phyloP scores from a whole-genome alignment of 2,329 filamentous ascomycete genomes.

The Dothiorella sarmentorum region DNA sequence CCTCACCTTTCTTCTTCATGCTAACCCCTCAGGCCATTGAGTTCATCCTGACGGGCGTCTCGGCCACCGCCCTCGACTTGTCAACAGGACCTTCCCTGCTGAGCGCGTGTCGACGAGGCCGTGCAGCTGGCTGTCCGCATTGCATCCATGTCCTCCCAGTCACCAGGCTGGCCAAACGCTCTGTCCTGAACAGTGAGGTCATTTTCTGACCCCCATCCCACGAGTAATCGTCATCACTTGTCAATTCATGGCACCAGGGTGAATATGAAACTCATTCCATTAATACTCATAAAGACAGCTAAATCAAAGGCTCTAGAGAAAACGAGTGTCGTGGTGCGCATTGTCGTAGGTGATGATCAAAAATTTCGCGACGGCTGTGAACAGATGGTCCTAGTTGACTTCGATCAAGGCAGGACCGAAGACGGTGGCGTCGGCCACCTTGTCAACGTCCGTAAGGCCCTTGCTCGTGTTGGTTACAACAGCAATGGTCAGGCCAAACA shows the following conservation, averaged over 20 bases:
- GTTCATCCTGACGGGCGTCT: conserved; percentile 42
- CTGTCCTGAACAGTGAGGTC: conserved; percentile 43
- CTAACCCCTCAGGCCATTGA: conserved; percentile 40
- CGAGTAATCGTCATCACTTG: too few species aligned
- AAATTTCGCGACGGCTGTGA: too few species aligned
- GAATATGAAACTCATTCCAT: too few species aligned
- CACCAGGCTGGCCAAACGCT: conserved; percentile 43
- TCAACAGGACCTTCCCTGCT: conserved; percentile 36
- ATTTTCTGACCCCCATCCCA: too few species aligned
- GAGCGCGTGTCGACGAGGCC: conserved; percentile 40
- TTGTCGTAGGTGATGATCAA: too few species aligned
- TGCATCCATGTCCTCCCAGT: conserved; percentile 41
- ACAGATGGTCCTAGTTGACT: too few species aligned
- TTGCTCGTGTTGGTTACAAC: conserved; percentile 6
- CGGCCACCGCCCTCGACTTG: conserved; percentile 36
- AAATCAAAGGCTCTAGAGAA: too few species aligned
- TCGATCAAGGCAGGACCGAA: conserved; percentile 9
- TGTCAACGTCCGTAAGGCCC: conserved; percentile 8
- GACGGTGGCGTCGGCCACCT: conserved; percentile 10
- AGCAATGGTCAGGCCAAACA: conserved; percentile 10
- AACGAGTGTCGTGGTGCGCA: too few species aligned
- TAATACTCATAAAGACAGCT: too few species aligned
- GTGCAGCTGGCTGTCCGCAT: conserved; percentile 39
- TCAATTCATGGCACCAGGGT: too few species aligned
- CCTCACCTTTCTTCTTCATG: neutral